These are phyloP conservation scores for Lepidium sativum DNA, from an alignment of 345 rosid genomes.

Conservation along the genomic window DNA sequence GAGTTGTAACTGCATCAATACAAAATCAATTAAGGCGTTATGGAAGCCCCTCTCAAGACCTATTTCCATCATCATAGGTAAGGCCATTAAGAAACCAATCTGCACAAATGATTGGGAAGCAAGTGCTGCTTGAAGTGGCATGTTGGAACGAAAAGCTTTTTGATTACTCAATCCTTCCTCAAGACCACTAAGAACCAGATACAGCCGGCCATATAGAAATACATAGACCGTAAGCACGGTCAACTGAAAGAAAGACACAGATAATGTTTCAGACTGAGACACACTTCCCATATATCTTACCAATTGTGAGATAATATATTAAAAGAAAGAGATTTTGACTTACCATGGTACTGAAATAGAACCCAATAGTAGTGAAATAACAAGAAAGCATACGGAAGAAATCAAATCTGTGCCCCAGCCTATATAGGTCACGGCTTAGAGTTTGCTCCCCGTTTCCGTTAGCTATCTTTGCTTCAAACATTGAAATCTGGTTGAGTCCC, in stretches of 20 bases:
- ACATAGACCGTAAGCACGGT: conserved; percentile 52
- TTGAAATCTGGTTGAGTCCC: conserved; percentile 91
- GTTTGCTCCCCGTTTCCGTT: conserved; percentile 92
- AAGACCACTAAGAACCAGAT: conserved; percentile 56
- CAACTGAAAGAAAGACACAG: conserved; percentile 30
- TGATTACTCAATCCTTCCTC: conserved; percentile 41
- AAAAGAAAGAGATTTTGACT: neutral
- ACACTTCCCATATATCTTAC: neutral
- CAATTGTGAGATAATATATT: neutral
- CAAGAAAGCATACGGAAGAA: conserved; percentile 89
- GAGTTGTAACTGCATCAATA: conserved; percentile 59
- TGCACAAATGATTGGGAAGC: conserved; percentile 69
- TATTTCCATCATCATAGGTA: conserved; percentile 76
- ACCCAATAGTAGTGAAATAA: conserved; percentile 80
- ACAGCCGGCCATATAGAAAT: conserved; percentile 58
- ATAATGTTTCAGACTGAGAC: neutral
- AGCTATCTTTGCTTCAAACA: conserved; percentile 90
- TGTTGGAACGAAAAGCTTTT: conserved; percentile 33
- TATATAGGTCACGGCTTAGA: conserved; percentile 68
- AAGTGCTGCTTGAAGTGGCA: conserved; percentile 51
- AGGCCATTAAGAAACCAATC: conserved; percentile 56
- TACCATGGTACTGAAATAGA: conserved; percentile 87
- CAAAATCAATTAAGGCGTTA: conserved; percentile 52
- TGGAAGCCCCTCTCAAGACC: conserved; percentile 66
- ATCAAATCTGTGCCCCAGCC: conserved; percentile 87